Conservation (phyloP, 78 protist species). For the Cavenderia fasciculata region DNA sequence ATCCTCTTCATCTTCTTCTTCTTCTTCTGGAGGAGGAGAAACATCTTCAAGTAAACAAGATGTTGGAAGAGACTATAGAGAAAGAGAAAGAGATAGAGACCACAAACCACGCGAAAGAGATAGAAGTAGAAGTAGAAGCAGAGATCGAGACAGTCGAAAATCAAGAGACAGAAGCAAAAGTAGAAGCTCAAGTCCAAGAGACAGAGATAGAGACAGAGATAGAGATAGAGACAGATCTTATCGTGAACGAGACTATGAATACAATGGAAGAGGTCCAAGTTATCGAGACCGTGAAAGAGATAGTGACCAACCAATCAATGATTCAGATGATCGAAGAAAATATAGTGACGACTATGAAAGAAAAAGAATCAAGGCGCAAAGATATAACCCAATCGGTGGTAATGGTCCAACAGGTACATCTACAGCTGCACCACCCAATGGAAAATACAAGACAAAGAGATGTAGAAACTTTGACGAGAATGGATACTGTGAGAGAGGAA, state of each 20-base stretch:
- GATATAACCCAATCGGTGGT: neutral
- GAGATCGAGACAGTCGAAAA: conserved; percentile 22
- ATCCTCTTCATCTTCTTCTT: neutral
- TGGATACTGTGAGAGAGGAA: conserved; percentile 7
- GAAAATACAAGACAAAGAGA: neutral
- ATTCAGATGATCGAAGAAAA: neutral
- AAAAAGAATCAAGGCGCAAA: neutral
- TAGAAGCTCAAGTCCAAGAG: conserved; percentile 9
- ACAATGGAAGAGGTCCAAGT: neutral
- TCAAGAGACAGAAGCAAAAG: neutral
- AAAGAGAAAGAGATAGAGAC: neutral
- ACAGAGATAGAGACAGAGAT: conserved; percentile 4
- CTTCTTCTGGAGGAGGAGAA: too few species aligned
- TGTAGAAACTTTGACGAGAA: conserved; percentile 1
- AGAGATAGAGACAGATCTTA: neutral
- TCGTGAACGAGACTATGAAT: neutral
- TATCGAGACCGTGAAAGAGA: neutral
- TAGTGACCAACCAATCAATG: neutral
- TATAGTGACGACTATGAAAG: neutral
- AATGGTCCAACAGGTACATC: neutral
- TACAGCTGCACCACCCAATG: neutral
- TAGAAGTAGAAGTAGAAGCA: neutral
- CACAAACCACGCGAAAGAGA: neutral
- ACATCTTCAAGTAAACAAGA: neutral
- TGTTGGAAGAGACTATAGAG: neutral